These are phyloP conservation scores for Dacryopinax spathularia DNA, from an alignment of 768 basidiomycete genomes.

Conservation along the genomic window DNA sequence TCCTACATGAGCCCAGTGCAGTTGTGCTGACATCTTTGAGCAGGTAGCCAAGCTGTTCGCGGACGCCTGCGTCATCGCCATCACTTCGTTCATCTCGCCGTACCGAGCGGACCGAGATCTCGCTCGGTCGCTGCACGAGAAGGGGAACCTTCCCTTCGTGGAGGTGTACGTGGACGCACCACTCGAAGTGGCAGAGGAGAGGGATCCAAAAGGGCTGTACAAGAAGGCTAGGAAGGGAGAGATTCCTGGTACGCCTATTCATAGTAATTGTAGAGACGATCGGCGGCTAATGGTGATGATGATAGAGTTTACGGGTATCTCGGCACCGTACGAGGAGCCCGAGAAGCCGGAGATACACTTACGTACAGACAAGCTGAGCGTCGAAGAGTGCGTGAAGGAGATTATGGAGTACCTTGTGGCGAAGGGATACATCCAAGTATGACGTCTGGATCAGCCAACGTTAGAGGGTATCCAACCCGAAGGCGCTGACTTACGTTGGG, in stretches of 20 bases:
- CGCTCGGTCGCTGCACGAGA: conserved; percentile 69
- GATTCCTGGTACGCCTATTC: conserved; percentile 59
- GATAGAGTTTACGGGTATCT: conserved; percentile 93
- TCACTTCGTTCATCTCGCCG: conserved; percentile 99
- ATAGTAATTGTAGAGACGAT: not conserved
- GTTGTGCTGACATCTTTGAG: not conserved
- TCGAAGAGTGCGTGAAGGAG: conserved; percentile 59
- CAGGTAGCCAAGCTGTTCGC: conserved; percentile 92
- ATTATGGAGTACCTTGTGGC: conserved; percentile 66
- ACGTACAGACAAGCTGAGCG: conserved; percentile 65
- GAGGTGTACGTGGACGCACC: conserved; percentile 95
- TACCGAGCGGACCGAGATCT: conserved; percentile 72
- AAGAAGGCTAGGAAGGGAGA: conserved; percentile 90
- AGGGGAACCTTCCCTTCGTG: conserved; percentile 61
- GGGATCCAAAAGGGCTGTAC: conserved; percentile 96
- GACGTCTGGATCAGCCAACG: too few relatives aligned
- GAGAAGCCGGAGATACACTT: conserved; percentile 79
- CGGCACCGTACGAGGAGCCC: conserved; percentile 91
- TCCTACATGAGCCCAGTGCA: not conserved
- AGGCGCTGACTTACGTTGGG: too few relatives aligned
- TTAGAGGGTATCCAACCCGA: too few relatives aligned
- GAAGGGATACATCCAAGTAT: conserved; percentile 30
- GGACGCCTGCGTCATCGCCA: conserved; percentile 66
- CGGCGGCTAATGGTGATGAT: not conserved
- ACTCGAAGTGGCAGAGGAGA: conserved; percentile 67